Evolutionary conservation across 1,139 yeast species (phyloP).

Genomic region (Geotrichum carabidarum): DNA sequence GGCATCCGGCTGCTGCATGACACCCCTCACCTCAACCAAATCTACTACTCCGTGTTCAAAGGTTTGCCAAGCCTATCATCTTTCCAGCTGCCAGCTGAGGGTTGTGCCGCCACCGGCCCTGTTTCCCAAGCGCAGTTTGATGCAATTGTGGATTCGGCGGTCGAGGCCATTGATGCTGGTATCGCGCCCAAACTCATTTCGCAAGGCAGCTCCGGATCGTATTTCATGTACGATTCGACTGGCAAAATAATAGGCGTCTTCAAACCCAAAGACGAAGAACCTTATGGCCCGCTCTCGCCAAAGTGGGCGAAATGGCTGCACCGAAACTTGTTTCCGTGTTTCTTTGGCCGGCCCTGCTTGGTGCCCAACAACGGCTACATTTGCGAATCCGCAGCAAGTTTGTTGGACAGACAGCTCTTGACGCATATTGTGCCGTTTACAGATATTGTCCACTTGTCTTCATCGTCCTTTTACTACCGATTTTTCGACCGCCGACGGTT

Average conservation of each 20-base stretch:
- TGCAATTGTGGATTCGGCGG: constrained; percentile 40
- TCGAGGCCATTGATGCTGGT: constrained; percentile 41
- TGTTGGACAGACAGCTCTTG: constrained; percentile 55
- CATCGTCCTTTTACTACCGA: constrained; percentile 51
- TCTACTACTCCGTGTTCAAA: constrained; percentile 52
- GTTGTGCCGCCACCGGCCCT: constrained; percentile 35
- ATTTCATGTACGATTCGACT: constrained; percentile 47
- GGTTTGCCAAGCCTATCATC: constrained; percentile 29
- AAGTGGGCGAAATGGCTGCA: constrained; percentile 81
- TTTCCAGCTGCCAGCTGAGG: constrained; percentile 33
- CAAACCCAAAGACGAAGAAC: constrained; percentile 79
- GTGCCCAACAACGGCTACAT: constrained; percentile 71
- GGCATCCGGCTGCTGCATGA: constrained; percentile 6
- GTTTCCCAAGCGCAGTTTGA: constrained; percentile 37
- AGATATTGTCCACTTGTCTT: constrained; percentile 52
- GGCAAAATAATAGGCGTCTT: constrained; percentile 52
- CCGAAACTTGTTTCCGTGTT: constrained; percentile 69
- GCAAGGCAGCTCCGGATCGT: constrained; percentile 69
- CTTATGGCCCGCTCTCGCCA: constrained; percentile 73
- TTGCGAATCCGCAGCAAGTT: constrained; percentile 67
- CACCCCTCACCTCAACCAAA: constrained; percentile 30
- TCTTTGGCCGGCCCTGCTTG: constrained; percentile 67
- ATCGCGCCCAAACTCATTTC: constrained; percentile 51
- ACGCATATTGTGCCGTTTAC: constrained; percentile 64
- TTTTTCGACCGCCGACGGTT: constrained; percentile 44